A percentile compares a stretch with the other conserved stretches of the same genome.
Evolutionary conservation across 805 yeast species (phyloP).

Genomic region (Debaryomyces castellii): DNA sequence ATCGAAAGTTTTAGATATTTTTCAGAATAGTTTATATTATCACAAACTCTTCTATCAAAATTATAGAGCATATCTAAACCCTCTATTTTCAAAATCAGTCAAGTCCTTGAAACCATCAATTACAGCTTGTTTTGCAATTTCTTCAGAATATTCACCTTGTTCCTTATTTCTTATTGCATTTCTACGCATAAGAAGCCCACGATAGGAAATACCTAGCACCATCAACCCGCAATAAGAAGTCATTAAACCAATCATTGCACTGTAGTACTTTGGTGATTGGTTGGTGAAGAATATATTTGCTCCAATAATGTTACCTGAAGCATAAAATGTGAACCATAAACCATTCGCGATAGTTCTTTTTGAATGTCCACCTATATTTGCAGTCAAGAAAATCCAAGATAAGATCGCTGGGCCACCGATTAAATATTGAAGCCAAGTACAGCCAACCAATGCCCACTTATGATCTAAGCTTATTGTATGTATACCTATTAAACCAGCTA

Average conservation of each 20-base stretch:
- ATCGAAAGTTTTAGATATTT: too few relatives aligned
- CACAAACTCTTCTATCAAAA: too few relatives aligned
- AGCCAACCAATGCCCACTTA: constrained; percentile 27
- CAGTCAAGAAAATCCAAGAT: constrained; percentile 21
- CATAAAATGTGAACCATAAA: constrained; percentile 22
- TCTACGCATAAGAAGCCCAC: constrained; percentile 11
- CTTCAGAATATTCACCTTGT: constrained; percentile 20
- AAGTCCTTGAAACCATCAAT: constrained; percentile 22
- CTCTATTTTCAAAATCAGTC: constrained; percentile 23
- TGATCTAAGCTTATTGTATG: constrained; percentile 15
- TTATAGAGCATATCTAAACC: constrained; percentile 20
- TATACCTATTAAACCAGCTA: constrained; percentile 26
- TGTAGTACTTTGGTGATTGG: constrained; percentile 23
- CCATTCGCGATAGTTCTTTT: constrained; percentile 22
- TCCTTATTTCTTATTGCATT: constrained; percentile 15
- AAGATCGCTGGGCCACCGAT: constrained; percentile 31
- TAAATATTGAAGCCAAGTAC: constrained; percentile 29
- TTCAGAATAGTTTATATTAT: too few relatives aligned
- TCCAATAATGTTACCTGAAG: constrained; percentile 30
- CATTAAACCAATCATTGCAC: constrained; percentile 24
- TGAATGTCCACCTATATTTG: constrained; percentile 22
- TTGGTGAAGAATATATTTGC: constrained; percentile 21
- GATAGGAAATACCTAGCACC: constrained; percentile 13
- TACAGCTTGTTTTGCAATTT: constrained; percentile 18
- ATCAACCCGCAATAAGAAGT: constrained; percentile 21